These are phyloP conservation scores for Nakazawaea pomicola DNA, from an alignment of 805 yeast species.

Conservation along the genomic window DNA sequence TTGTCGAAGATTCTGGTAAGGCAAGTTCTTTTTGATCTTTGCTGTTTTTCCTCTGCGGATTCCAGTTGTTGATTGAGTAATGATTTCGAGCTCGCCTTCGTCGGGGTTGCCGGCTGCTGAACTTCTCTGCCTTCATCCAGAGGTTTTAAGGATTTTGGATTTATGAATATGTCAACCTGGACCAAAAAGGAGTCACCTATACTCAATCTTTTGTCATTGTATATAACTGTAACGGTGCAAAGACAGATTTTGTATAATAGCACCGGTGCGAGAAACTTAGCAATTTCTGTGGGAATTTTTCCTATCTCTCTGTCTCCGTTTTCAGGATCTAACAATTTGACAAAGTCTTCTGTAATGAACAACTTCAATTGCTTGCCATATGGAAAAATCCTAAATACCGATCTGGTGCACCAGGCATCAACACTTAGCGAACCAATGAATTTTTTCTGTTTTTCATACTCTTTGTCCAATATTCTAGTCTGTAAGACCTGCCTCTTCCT, in stretches of 20 bases:
- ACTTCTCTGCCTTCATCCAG: constrained; percentile 37
- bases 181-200: constrained; percentile 75
- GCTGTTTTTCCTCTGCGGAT: constrained; percentile 44
- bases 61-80: constrained; percentile 31
- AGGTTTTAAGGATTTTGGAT: constrained; percentile 39
- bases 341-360: constrained; percentile 20
- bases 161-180: constrained; percentile 63
- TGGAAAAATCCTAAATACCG: constrained; percentile 42
- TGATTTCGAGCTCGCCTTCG: neutral
- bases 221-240: constrained; percentile 55
- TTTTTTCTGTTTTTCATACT: neutral
- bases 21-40: constrained; percentile 51
- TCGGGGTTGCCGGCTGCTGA: neutral
- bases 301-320: constrained; percentile 59
- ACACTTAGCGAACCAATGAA: constrained; percentile 59
- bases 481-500: neutral
- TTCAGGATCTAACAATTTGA: constrained; percentile 20
- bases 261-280: constrained; percentile 61
- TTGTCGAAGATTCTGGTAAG: constrained; percentile 50
- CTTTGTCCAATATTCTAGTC: neutral
- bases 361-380: constrained; percentile 40
- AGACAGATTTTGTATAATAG: constrained; percentile 47
- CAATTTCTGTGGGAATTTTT: constrained; percentile 65
- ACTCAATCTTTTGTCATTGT: constrained; percentile 52
- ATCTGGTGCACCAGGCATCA: constrained; percentile 70